These are phyloP conservation scores for Candida labiduridarum DNA, from an alignment of 1,139 yeast genomes.

Conservation along the genomic window DNA sequence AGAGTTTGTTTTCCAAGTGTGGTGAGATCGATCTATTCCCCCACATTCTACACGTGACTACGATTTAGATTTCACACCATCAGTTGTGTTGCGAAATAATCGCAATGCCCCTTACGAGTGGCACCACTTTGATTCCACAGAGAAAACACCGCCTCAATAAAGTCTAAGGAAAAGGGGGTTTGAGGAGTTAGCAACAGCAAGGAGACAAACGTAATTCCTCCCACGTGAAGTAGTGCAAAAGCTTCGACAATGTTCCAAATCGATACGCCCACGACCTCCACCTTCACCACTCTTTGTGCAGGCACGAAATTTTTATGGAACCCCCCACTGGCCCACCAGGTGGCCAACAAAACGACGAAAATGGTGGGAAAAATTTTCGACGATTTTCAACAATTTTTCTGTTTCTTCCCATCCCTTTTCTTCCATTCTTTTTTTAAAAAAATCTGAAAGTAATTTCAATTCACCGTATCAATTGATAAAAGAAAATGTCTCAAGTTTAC, in stretches of 20 bases:
- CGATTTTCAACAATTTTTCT: background rate
- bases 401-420: constrained; percentile 25
- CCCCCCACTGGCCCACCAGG: too few species aligned
- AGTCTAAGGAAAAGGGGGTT: background rate
- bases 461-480: constrained; percentile 4
- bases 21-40: too few species aligned
- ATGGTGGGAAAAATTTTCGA: background rate
- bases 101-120: background rate
- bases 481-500: constrained; percentile 61
- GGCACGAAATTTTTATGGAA: background rate
- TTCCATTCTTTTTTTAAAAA: constrained; percentile 26
- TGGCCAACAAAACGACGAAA: background rate
- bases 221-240: background rate
- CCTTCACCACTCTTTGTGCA: background rate
- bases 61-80: too few species aligned
- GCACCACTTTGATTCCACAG: background rate
- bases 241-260: background rate
- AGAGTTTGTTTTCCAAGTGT: too few species aligned
- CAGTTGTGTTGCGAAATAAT: too few species aligned
- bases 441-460: background rate
- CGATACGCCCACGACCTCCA: background rate
- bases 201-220: background rate
- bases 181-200: background rate
- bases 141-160: background rate
- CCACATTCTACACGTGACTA: too few species aligned